phyloP scores from a whole-genome alignment of 2,329 filamentous ascomycete genomes.

The Microthyrium microscopicum region DNA sequence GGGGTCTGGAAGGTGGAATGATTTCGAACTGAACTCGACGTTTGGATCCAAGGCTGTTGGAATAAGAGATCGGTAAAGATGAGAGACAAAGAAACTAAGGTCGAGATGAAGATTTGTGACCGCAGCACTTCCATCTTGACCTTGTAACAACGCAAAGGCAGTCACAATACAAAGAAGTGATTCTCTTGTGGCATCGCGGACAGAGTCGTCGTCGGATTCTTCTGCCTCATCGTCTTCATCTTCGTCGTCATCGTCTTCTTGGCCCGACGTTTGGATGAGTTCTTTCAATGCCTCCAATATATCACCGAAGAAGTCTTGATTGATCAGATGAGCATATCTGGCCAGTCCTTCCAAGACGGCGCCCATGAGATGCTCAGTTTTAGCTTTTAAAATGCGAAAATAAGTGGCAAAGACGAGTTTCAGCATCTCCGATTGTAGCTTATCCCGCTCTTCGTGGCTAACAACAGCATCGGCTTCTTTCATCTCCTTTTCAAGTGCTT shows the following conservation, averaged over 20 bases:
- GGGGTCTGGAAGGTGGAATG: slow-evolving; percentile 54
- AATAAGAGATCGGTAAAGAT: slow-evolving; percentile 77
- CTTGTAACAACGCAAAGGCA: slow-evolving; percentile 86
- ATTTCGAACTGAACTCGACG: slow-evolving; percentile 65
- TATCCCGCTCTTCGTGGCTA: slow-evolving; percentile 79
- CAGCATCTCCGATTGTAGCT: slow-evolving; percentile 86
- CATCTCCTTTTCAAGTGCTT: slow-evolving; percentile 83
- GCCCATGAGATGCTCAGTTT: slow-evolving; percentile 77
- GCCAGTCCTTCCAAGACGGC: slow-evolving; percentile 87
- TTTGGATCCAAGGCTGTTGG: slow-evolving; percentile 66
- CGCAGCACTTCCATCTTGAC: slow-evolving; percentile 80
- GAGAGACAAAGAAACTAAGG: slow-evolving; percentile 84
- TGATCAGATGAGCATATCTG: slow-evolving; percentile 90
- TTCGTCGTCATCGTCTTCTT: slow-evolving; percentile 29
- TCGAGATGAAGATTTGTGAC: slow-evolving; percentile 72
- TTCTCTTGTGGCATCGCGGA: slow-evolving; percentile 67
- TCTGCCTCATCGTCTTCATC: slow-evolving; percentile 31
- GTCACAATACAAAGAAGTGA: slow-evolving; percentile 88
- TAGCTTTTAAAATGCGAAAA: slow-evolving; percentile 80
- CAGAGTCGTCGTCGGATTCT: slow-evolving; percentile 31
- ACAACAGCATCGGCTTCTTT: slow-evolving; percentile 79
- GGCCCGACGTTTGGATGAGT: slow-evolving; percentile 56
- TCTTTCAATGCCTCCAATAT: slow-evolving; percentile 89
- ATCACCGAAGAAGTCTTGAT: slow-evolving; percentile 97
- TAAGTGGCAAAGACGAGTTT: slow-evolving; percentile 93